Percentiles rank a stretch among this genome's conserved stretches.
These are phyloP conservation scores for Lignosus rhinocerotis DNA, from an alignment of 1,284 basidiomycete species.

Conservation along the genomic window DNA sequence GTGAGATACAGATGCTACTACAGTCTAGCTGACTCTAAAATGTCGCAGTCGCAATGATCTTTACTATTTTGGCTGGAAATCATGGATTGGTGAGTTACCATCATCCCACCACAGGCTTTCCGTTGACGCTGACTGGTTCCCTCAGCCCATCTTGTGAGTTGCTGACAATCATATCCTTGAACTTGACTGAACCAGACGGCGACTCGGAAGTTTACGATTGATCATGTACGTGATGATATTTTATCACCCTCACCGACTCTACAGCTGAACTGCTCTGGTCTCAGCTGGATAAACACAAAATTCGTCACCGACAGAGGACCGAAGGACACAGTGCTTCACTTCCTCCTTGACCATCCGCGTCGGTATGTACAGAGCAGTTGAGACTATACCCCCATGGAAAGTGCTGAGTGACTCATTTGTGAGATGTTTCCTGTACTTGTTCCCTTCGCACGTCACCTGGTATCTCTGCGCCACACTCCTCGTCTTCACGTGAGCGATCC, in stretches of 20 bases:
- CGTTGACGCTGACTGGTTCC: neutral
- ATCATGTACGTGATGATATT: conserved; percentile 20
- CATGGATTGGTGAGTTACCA: conserved; percentile 48
- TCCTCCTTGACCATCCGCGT: conserved; percentile 82
- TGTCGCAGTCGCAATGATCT: conserved; percentile 44
- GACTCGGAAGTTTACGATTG: conserved; percentile 20
- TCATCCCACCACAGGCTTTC: neutral
- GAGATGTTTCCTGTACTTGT: conserved; percentile 82
- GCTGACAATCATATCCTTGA: neutral
- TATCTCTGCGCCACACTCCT: conserved; percentile 59
- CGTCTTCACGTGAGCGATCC: conserved; percentile 46
- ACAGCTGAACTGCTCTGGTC: neutral
- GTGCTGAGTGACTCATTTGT: neutral
- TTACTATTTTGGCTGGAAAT: conserved; percentile 54
- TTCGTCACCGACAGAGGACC: conserved; percentile 48
- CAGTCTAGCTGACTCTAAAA: neutral
- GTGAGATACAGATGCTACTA: conserved; percentile 29
- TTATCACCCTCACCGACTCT: neutral
- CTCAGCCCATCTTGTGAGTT: conserved; percentile 42
- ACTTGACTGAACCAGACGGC: neutral
- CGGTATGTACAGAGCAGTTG: conserved; percentile 35
- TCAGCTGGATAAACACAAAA: conserved; percentile 51
- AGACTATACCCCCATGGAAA: neutral
- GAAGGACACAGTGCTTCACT: conserved; percentile 63
- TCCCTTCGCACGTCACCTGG: conserved; percentile 85